phyloP scores from a whole-genome alignment of 306 rosid genomes.

The Fagus crenata region DNA sequence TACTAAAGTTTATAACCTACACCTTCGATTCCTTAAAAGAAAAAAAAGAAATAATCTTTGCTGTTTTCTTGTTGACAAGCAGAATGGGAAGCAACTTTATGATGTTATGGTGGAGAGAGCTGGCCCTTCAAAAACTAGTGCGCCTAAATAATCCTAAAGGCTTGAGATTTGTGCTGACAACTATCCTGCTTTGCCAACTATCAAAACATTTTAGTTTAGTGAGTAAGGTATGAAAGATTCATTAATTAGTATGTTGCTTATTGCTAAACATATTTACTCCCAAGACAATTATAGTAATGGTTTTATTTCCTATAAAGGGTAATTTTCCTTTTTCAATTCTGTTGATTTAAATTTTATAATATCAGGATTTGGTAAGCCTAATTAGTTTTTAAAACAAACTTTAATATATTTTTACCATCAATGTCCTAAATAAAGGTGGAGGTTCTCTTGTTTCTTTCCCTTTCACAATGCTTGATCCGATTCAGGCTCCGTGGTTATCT shows the following conservation, averaged over 20 bases:
- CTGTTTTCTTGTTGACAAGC: slow-evolving; percentile 33
- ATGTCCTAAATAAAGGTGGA: neutral
- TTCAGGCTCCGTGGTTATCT: neutral
- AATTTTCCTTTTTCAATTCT: neutral
- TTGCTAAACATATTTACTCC: neutral
- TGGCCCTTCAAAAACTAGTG: slow-evolving; percentile 83
- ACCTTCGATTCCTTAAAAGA: slow-evolving; percentile 10
- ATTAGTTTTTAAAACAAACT: neutral
- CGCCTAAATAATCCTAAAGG: slow-evolving; percentile 50
- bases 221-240: neutral
- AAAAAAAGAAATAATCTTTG: slow-evolving; percentile 10
- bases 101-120: slow-evolving; percentile 95
- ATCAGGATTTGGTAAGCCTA: neutral
- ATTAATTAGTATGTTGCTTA: neutral
- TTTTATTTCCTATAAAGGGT: neutral
- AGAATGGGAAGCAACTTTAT: slow-evolving; percentile 95
- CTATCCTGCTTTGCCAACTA: neutral
- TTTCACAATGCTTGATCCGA: neutral
- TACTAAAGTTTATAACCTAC: slow-evolving; percentile 9
- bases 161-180: slow-evolving; percentile 26
- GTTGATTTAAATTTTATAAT: neutral
- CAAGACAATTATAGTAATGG: neutral
- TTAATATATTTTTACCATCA: neutral
- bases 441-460: neutral
- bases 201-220: neutral